Percentiles rank a stretch among this genome's conserved stretches.
Evolutionary conservation across 495 filamentous ascomycete genomes (phyloP).

Genomic region (Aspergillus carlsbadensis): DNA sequence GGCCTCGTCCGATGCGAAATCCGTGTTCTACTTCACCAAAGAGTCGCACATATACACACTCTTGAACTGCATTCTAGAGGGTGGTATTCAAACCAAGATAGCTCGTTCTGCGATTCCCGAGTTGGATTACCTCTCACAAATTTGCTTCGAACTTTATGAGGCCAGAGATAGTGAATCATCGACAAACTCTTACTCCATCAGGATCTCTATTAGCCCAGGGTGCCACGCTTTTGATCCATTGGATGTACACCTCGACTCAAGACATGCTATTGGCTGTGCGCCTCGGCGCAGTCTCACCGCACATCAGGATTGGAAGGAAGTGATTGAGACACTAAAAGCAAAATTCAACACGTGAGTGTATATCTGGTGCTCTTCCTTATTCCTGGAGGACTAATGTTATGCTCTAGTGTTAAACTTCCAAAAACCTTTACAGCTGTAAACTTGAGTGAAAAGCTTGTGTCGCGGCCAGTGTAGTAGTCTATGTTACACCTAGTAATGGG

Average conservation of each 20-base stretch:
- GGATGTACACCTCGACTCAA: conserved; percentile 91
- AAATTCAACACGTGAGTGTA: conserved; percentile 86
- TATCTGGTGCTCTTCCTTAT: not conserved
- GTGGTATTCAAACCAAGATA: conserved; percentile 90
- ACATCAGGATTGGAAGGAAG: conserved; percentile 93
- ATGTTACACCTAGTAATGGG: too few relatives aligned
- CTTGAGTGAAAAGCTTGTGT: conserved; percentile 64
- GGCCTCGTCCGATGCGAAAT: conserved; percentile 87
- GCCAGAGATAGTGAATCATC: conserved; percentile 73
- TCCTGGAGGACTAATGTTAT: not conserved
- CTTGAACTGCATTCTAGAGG: conserved; percentile 95
- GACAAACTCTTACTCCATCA: conserved; percentile 87
- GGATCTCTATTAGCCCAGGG: conserved; percentile 91
- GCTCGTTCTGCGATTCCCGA: conserved; percentile 91
- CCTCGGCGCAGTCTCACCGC: conserved; percentile 83
- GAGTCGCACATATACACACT: conserved; percentile 98
- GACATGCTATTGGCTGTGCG: conserved; percentile 91
- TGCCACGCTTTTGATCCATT: conserved; percentile 94
- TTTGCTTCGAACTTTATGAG: conserved; percentile 97
- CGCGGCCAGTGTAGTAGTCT: too few relatives aligned
- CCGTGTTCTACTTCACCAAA: conserved; percentile 98
- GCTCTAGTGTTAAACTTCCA: conserved; percentile 80
- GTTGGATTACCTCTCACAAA: conserved; percentile 95
- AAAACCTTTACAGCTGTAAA: conserved; percentile 92
- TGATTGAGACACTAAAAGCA: conserved; percentile 88